Evolutionary conservation across 371 early-diverging fungal species (phyloP).

Genomic region (Fennellomyces sp.): DNA sequence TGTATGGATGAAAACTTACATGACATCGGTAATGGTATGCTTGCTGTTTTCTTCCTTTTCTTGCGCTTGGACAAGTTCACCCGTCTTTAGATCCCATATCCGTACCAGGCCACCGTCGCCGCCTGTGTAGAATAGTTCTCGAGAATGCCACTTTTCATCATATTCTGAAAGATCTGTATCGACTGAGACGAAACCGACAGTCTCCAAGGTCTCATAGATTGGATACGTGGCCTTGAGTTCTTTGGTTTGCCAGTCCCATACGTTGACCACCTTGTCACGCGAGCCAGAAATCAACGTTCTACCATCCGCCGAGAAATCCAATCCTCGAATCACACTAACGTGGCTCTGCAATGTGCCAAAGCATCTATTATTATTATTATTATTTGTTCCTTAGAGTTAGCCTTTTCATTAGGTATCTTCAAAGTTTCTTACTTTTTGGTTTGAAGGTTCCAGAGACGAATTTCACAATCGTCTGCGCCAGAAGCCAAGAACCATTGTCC

Average conservation of each 20-base stretch:
- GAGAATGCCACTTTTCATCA: conserved; percentile 39
- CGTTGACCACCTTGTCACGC: conserved; percentile 92
- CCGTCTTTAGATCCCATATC: conserved; percentile 72
- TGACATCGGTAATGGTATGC: conserved; percentile 68
- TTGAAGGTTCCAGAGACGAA: conserved; percentile 90
- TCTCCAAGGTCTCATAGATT: conserved; percentile 80
- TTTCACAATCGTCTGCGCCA: conserved; percentile 89
- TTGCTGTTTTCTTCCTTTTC: conserved; percentile 63
- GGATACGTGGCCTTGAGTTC: conserved; percentile 84
- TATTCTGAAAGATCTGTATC: conserved; percentile 36
- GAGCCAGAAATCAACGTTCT: conserved; percentile 84
- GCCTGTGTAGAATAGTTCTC: conserved; percentile 78
- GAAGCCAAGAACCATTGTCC: conserved; percentile 72
- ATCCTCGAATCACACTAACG: conserved; percentile 89
- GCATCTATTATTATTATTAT: conserved; percentile 44
- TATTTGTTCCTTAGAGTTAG: not conserved
- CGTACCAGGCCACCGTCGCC: conserved; percentile 82
- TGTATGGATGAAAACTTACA: conserved; percentile 31
- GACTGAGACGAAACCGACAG: conserved; percentile 66
- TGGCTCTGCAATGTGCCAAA: conserved; percentile 81
- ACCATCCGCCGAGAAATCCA: conserved; percentile 81
- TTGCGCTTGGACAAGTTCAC: conserved; percentile 64
- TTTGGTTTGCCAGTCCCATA: conserved; percentile 84
- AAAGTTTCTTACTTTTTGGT: conserved; percentile 14
- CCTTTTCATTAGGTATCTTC: too few species aligned